These are phyloP conservation scores for Oryza glaberrima DNA, from an alignment of 176 grass and related monocot species.

Conservation along the genomic window DNA sequence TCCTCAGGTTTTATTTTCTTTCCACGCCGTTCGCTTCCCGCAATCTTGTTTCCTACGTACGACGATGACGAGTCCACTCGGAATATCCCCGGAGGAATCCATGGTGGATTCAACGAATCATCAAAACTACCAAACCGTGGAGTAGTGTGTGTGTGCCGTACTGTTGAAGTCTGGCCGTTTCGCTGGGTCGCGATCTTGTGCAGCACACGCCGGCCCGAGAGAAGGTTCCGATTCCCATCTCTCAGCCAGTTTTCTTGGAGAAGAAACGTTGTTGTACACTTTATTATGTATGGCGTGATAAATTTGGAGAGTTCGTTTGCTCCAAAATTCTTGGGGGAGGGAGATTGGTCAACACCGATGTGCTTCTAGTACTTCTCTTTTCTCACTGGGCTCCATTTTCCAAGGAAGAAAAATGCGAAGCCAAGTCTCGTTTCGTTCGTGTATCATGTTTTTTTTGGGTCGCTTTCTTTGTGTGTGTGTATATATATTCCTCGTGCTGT, in stretches of 20 bases:
- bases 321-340: conserved; percentile 5
- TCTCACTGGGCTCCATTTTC: background rate
- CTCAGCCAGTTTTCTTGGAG: conserved; percentile 8
- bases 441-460: background rate
- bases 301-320: background rate
- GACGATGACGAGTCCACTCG: background rate
- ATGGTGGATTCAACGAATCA: background rate
- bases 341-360: conserved; percentile 9
- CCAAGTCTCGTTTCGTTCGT: conserved; percentile 13
- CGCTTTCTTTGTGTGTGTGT: background rate
- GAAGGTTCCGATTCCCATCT: background rate
- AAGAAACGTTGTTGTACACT: background rate
- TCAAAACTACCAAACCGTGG: background rate
- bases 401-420: background rate
- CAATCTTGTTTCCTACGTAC: background rate
- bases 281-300: background rate
- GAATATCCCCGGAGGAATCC: background rate
- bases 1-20: background rate
- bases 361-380: background rate
- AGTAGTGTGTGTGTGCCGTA: background rate
- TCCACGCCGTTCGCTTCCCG: background rate
- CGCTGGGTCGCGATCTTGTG: background rate
- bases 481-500: conserved; percentile 10
- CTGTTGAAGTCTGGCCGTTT: background rate
- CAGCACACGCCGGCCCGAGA: background rate